These are phyloP conservation scores for Plasmodium billcollinsi DNA, from an alignment of 169 alveolate genomes.

Conservation along the genomic window DNA sequence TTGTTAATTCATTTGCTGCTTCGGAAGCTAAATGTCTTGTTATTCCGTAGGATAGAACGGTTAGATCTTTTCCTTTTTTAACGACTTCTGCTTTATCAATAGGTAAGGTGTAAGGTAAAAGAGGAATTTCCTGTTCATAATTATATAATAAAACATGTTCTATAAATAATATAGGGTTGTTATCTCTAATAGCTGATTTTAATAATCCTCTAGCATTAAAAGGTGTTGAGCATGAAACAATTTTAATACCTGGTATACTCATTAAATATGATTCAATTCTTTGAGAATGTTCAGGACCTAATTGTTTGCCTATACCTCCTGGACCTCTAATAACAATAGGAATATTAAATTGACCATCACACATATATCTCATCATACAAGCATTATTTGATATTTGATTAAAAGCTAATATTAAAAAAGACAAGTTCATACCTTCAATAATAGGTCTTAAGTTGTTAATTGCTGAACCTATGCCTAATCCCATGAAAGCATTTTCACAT, in stretches of 20 bases:
- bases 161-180: slow-evolving; percentile 92
- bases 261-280: slow-evolving; percentile 90
- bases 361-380: slow-evolving; percentile 91
- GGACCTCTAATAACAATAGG: slow-evolving; percentile 95
- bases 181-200: slow-evolving; percentile 92
- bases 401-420: slow-evolving; percentile 92
- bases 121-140: slow-evolving; percentile 87
- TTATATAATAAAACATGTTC: slow-evolving; percentile 94
- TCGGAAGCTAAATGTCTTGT: slow-evolving; percentile 89
- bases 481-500: slow-evolving; percentile 91
- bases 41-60: slow-evolving; percentile 90
- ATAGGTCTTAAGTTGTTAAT: slow-evolving; percentile 92
- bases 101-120: slow-evolving; percentile 89
- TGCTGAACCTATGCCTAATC: slow-evolving; percentile 88
- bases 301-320: slow-evolving; percentile 94
- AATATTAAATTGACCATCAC: slow-evolving; percentile 88
- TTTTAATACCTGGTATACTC: slow-evolving; percentile 94
- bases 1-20: slow-evolving; percentile 89
- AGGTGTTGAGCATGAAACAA: slow-evolving; percentile 91
- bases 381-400: slow-evolving; percentile 93
- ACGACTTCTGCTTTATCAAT: slow-evolving; percentile 92
- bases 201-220: slow-evolving; percentile 93
- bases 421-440: slow-evolving; percentile 94
- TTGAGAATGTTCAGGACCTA: slow-evolving; percentile 95
- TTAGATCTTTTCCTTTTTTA: slow-evolving; percentile 89